Evolutionary conservation across 345 rosid genomes (phyloP).

Genomic region (Linum tenue): DNA sequence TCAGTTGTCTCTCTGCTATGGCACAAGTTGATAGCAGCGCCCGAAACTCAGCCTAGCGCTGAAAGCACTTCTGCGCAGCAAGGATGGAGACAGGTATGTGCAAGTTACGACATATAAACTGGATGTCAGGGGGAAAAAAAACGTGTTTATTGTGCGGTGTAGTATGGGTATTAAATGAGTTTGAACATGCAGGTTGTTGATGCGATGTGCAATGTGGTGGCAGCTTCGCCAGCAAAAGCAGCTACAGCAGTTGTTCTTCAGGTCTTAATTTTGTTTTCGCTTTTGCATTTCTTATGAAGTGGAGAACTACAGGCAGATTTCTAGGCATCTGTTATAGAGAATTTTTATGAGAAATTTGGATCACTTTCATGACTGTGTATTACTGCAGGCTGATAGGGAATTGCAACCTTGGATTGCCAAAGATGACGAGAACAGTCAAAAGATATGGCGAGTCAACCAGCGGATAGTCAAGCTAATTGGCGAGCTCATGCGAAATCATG

Average conservation of each 20-base stretch:
- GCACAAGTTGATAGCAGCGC: slow-evolving; percentile 86
- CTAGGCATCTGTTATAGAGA: no score
- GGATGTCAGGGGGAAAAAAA: no score
- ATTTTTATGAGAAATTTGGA: slow-evolving; percentile 6
- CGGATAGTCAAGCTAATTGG: slow-evolving; percentile 76
- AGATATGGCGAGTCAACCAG: slow-evolving; percentile 94
- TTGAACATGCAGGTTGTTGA: slow-evolving; percentile 56
- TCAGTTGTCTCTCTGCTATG: slow-evolving; percentile 88
- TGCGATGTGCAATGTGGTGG: slow-evolving; percentile 90
- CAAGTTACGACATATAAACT: no score
- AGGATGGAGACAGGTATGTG: slow-evolving; percentile 95
- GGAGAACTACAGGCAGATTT: no score
- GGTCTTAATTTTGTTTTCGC: slow-evolving; percentile 46
- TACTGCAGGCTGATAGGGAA: slow-evolving; percentile 82
- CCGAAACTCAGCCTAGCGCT: slow-evolving; percentile 77
- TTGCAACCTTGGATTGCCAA: slow-evolving; percentile 97
- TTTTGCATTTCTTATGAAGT: not conserved
- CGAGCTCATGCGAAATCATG: slow-evolving; percentile 91
- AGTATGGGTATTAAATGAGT: no score
- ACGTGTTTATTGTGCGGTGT: no score
- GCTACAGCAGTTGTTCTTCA: slow-evolving; percentile 94
- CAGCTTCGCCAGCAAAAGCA: slow-evolving; percentile 81
- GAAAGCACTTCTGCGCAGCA: slow-evolving; percentile 98
- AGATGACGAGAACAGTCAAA: slow-evolving; percentile 88
- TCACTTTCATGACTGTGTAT: slow-evolving; percentile 26